Percentiles rank a stretch among this genome's conserved stretches.
These are phyloP conservation scores for Metschnikowia koreensis DNA, from an alignment of 805 yeast species.

Conservation along the genomic window DNA sequence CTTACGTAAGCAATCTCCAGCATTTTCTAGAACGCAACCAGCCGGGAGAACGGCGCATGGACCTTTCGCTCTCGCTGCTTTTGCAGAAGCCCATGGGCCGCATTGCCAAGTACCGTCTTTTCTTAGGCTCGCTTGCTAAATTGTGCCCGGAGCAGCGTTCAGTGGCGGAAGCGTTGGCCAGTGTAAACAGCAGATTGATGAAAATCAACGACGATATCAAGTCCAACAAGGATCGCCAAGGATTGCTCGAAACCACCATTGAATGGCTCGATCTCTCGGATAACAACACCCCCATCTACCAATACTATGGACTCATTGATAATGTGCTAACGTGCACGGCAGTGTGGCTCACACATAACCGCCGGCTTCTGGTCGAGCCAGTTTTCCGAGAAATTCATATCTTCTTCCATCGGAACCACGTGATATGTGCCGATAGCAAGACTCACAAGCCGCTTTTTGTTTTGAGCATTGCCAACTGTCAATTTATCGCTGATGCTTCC, in stretches of 20 bases:
- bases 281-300: not conserved
- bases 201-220: slow-evolving; percentile 11
- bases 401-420: slow-evolving; percentile 8
- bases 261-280: slow-evolving; percentile 5
- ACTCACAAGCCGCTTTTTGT: slow-evolving; percentile 5
- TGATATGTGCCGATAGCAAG: slow-evolving; percentile 3
- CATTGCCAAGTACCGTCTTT: slow-evolving; percentile 16
- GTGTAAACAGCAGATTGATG: slow-evolving; percentile 3
- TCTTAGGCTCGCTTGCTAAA: slow-evolving; percentile 9
- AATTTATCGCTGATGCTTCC: slow-evolving; percentile 1
- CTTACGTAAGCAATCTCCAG: slow-evolving; percentile 13
- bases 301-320: slow-evolving; percentile 7
- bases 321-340: slow-evolving; percentile 2
- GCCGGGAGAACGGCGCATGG: slow-evolving; percentile 14
- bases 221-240: slow-evolving; percentile 5
- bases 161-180: slow-evolving; percentile 3
- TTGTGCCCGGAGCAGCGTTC: not conserved
- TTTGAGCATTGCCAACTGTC: slow-evolving; percentile 7
- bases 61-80: slow-evolving; percentile 15
- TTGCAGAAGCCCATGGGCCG: slow-evolving; percentile 16
- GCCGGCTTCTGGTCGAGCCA: slow-evolving; percentile 2
- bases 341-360: slow-evolving; percentile 6
- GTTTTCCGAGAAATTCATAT: slow-evolving; percentile 6
- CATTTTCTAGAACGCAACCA: slow-evolving; percentile 14
- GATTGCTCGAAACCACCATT: slow-evolving; percentile 5